These are phyloP conservation scores for Sporothrix mexicana DNA, from an alignment of 2,329 filamentous ascomycete genomes.

Conservation along the genomic window DNA sequence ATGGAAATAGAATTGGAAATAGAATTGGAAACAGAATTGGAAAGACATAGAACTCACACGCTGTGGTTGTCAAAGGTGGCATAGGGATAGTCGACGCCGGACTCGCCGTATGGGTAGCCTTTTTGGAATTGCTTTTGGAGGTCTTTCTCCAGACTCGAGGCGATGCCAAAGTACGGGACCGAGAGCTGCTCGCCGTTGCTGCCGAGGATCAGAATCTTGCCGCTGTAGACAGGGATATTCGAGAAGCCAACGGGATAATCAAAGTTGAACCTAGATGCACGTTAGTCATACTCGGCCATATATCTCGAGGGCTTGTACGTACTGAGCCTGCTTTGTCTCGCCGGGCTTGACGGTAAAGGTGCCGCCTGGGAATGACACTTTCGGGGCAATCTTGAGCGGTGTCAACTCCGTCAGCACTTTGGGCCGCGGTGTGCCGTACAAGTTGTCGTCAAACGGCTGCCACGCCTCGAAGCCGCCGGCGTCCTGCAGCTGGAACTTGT, in stretches of 20 bases:
- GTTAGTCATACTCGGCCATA: neutral
- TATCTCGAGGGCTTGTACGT: neutral
- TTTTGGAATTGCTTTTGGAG: conserved; percentile 32
- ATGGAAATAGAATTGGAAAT: too few relatives aligned
- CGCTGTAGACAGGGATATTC: conserved; percentile 46
- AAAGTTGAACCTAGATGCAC: conserved; percentile 38
- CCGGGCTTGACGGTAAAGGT: conserved; percentile 40
- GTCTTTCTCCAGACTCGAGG: conserved; percentile 26
- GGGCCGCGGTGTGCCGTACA: conserved; percentile 33
- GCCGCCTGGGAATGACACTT: conserved; percentile 31
- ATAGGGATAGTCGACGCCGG: conserved; percentile 27
- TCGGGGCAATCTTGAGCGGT: conserved; percentile 16
- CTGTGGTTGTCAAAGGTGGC: conserved; percentile 24
- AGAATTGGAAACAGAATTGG: too few relatives aligned
- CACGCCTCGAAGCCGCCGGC: conserved; percentile 45
- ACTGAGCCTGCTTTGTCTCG: conserved; percentile 39
- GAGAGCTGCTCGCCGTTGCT: conserved; percentile 42
- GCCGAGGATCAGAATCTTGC: conserved; percentile 44
- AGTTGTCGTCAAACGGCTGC: conserved; percentile 40
- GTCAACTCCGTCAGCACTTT: conserved; percentile 27
- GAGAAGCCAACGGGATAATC: conserved; percentile 24
- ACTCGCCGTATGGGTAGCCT: conserved; percentile 23
- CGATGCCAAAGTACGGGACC: conserved; percentile 34
- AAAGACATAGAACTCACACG: neutral
- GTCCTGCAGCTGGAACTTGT: conserved; percentile 43